Percentiles rank a stretch among this genome's conserved stretches.
These are phyloP conservation scores for Seiridium unicorne DNA, from an alignment of 2,329 filamentous ascomycete genomes.

Conservation along the genomic window DNA sequence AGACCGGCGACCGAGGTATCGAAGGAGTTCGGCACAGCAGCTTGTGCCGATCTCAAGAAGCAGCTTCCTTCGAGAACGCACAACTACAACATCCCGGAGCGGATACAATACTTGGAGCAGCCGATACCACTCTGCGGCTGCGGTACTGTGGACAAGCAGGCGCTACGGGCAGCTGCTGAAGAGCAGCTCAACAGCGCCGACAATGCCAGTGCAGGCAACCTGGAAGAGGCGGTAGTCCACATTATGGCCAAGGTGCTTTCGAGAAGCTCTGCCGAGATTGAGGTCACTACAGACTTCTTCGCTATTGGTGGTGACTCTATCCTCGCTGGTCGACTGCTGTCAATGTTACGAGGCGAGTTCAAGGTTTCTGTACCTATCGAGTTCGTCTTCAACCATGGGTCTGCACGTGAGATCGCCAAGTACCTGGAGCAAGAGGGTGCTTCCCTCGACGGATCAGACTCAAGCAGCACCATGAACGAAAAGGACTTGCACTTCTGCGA, in stretches of 20 bases:
- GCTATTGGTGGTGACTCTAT: slow-evolving; percentile 51
- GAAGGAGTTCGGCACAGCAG: background rate
- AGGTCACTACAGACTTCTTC: slow-evolving; percentile 43
- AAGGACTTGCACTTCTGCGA: slow-evolving; percentile 29
- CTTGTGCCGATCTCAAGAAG: slow-evolving; percentile 1
- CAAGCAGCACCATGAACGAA: slow-evolving; percentile 12
- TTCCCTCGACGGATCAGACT: slow-evolving; percentile 9
- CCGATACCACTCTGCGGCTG: slow-evolving; percentile 1
- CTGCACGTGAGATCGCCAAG: slow-evolving; percentile 36
- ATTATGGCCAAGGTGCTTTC: slow-evolving; percentile 45
- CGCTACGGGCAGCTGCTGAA: background rate
- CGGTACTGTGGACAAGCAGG: background rate
- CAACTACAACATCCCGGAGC: slow-evolving; percentile 23
- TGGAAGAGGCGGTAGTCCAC: slow-evolving; percentile 12
- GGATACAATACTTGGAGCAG: slow-evolving; percentile 7
- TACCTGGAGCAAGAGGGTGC: slow-evolving; percentile 13
- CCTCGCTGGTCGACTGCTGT: slow-evolving; percentile 49
- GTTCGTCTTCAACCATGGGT: slow-evolving; percentile 48
- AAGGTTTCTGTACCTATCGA: slow-evolving; percentile 47
- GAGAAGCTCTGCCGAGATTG: slow-evolving; percentile 34
- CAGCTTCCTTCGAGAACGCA: slow-evolving; percentile 15
- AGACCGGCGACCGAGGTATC: background rate
- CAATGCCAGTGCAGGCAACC: background rate
- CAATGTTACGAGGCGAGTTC: slow-evolving; percentile 48
- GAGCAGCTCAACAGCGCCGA: slow-evolving; percentile 1